Evolutionary conservation across 164 flowering plant genomes (phyloP).

Genomic region (Macadamia integrifolia): DNA sequence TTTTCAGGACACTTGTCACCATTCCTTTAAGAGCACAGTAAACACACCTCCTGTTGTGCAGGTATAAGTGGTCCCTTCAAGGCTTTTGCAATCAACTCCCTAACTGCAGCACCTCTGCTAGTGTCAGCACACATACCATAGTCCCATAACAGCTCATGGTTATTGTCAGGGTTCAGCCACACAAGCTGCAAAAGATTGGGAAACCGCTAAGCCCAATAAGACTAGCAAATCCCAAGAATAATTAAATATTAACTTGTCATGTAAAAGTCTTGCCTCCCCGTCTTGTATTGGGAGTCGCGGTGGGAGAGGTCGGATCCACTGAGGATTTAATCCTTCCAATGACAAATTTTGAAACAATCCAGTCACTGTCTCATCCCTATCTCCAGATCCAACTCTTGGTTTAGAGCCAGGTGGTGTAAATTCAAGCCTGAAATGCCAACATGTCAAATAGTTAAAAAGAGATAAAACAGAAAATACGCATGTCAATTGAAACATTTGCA

Average conservation of each 20-base stretch:
- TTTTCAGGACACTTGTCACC: too few species aligned
- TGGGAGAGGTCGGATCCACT: constrained; percentile 85
- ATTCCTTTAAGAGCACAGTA: not conserved
- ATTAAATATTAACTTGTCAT: not conserved
- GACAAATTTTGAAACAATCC: constrained; percentile 54
- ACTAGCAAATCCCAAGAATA: not conserved
- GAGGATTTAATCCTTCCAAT: constrained; percentile 66
- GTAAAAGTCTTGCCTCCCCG: constrained; percentile 59
- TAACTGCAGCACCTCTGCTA: constrained; percentile 78
- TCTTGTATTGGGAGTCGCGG: constrained; percentile 80
- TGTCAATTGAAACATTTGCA: not conserved
- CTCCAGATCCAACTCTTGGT: constrained; percentile 74
- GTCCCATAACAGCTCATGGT: constrained; percentile 93
- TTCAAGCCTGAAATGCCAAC: constrained; percentile 26
- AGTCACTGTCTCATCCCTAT: constrained; percentile 57
- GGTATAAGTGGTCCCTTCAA: constrained; percentile 82
- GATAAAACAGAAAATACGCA: too few species aligned
- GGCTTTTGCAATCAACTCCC: constrained; percentile 88
- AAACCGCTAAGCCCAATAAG: constrained; percentile 13
- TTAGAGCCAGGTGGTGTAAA: constrained; percentile 38
- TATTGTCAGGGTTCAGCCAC: constrained; percentile 88
- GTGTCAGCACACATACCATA: constrained; percentile 98
- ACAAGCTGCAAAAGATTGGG: constrained; percentile 48
- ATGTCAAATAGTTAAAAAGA: too few species aligned
- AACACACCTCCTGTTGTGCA: constrained; percentile 68